Base-by-base conservation (phyloP, 106 monocot genomes). In the Alisma plantagoaquatica region DNA sequence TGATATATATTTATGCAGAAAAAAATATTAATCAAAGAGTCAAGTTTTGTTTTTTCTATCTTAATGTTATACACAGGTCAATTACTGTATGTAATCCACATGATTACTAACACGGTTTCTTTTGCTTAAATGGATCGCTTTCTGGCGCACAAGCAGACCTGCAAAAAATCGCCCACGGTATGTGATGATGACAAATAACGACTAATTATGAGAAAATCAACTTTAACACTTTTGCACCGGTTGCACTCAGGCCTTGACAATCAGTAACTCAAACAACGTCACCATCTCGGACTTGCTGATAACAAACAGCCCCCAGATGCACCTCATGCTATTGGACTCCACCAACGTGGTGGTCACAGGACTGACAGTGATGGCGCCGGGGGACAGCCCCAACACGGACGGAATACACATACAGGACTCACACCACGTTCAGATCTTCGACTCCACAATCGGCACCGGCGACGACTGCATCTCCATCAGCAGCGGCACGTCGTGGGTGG, bases 381-480 rank as follows among this genome's bases (percentile, higher is more conserved):
- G 4, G 0, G 58, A 62, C 27, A 77, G 77, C 29, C 77, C 67
- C 3, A 77, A 77, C 67, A 77, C 77, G 3, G 77, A 77, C 33
- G 77, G 77, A 22, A 62, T 77, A 16, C 77, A 77, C 58, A 22
- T 77, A 4, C 67, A 68, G 35, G 22, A 8, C 51, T 71, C 71
- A 7, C 31, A 2, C 20, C 46, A 20, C 26, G 59, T 77, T 23
- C 53, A 54, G 45, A 30, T 77, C 38, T 38, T 45, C 27, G 41
- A 31, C 43, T 27, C 62, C 31, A 17, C 11, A 51, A 63, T 77
- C 16, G 27, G 10, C 32, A 77, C 77, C 14, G 77, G 77, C n/a
- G 77, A 77, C 62, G 77, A 77, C 52, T 77, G 77, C 72, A 63
- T 77, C 56, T 71, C 77, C 14, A 67, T 77, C 21, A 54, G 60